These are phyloP conservation scores for Trametes polyzona DNA, from an alignment of 1,284 basidiomycete genomes.

Conservation along the genomic window DNA sequence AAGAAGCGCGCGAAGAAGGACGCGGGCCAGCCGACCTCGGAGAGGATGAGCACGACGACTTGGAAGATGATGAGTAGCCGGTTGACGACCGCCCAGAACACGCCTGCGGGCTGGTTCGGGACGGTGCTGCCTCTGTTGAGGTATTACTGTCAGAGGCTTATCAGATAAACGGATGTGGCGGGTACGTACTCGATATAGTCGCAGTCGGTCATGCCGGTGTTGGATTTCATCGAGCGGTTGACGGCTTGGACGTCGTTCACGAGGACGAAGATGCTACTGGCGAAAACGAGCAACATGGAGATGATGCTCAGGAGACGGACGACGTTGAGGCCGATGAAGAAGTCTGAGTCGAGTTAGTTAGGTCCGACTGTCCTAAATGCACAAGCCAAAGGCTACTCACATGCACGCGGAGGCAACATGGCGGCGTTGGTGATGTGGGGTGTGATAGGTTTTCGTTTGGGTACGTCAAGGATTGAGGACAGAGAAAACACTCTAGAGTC, in stretches of 20 bases:
- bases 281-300: constrained; percentile 76
- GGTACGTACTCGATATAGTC: constrained; percentile 76
- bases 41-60: constrained; percentile 76
- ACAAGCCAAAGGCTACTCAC: not conserved
- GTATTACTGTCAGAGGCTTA: not conserved
- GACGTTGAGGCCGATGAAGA: constrained; percentile 81
- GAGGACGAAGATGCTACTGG: constrained; percentile 82
- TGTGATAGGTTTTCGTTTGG: not conserved
- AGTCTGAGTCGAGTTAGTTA: constrained; percentile 49
- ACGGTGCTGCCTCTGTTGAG: constrained; percentile 71
- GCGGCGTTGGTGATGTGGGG: not conserved
- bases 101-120: constrained; percentile 87
- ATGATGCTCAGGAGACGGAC: constrained; percentile 82
- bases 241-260: constrained; percentile 80
- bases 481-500: constrained; percentile 1
- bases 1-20: constrained; percentile 81
- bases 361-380: no score
- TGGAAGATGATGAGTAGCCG: constrained; percentile 84
- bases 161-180: not conserved
- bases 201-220: constrained; percentile 53
- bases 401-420: constrained; percentile 18
- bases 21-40: constrained; percentile 80
- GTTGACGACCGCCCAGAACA: constrained; percentile 88
- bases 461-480: not conserved
- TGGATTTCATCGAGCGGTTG: constrained; percentile 56